Conservation (phyloP, 1,139 yeast species). For the Yamadazyma songkhlaensis region DNA sequence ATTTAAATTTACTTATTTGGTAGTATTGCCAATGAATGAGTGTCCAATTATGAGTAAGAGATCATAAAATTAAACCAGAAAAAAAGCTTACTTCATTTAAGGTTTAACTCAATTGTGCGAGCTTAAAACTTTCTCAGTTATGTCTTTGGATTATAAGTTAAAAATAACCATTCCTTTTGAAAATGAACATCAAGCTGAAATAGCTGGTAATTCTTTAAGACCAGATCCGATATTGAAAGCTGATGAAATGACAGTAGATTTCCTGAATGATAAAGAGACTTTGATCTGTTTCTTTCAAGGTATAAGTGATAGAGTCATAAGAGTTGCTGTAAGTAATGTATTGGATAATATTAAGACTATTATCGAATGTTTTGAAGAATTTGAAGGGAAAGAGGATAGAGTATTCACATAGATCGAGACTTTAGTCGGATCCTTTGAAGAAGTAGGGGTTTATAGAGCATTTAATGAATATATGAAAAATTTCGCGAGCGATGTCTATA, state of each 20-base stretch:
- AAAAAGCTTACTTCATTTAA: too few species aligned
- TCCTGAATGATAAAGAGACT: constrained; percentile 21
- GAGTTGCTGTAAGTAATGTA: constrained; percentile 70
- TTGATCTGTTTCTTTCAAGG: constrained; percentile 51
- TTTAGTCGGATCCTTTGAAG: background rate
- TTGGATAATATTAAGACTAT: constrained; percentile 64
- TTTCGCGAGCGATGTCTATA: constrained; percentile 3
- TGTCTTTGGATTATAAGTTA: constrained; percentile 9
- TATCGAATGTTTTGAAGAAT: constrained; percentile 65
- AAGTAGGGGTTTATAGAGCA: background rate
- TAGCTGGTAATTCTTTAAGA: constrained; percentile 55
- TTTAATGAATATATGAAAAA: constrained; percentile 2
- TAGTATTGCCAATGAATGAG: too few species aligned
- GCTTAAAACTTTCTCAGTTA: background rate
- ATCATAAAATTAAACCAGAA: too few species aligned
- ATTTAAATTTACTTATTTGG: too few species aligned
- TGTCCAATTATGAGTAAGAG: too few species aligned
- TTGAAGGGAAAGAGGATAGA: constrained; percentile 38
- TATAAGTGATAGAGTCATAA: constrained; percentile 57
- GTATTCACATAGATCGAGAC: constrained; percentile 11
- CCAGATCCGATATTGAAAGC: constrained; percentile 83
- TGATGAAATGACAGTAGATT: constrained; percentile 51
- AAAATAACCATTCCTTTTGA: constrained; percentile 57
- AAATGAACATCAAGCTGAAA: constrained; percentile 53
- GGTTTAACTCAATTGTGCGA: too few species aligned